These are phyloP conservation scores for Viola pubescens DNA, from an alignment of 441 rosid genomes.

Conservation along the genomic window DNA sequence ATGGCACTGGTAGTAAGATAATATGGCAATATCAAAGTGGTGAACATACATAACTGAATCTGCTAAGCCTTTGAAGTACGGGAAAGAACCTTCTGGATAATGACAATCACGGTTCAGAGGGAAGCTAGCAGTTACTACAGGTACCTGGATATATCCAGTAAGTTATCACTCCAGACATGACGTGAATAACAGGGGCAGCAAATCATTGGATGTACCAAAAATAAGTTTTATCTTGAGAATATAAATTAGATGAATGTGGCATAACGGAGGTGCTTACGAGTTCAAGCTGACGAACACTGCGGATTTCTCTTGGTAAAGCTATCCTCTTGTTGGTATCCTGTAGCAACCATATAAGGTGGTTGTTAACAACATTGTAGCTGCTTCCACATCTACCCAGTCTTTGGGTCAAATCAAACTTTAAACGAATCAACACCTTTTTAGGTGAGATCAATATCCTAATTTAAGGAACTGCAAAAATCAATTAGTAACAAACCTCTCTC, in stretches of 20 bases:
- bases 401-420: background rate
- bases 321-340: constrained; percentile 75
- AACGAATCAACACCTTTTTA: background rate
- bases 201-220: too few species aligned
- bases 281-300: constrained; percentile 73
- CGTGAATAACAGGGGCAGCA: background rate
- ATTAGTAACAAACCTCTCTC: constrained; percentile 66
- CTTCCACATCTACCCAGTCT: background rate
- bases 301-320: constrained; percentile 81
- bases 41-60: constrained; percentile 64
- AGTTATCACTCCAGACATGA: background rate
- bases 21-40: constrained; percentile 9
- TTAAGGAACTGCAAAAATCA: constrained; percentile 13
- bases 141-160: constrained; percentile 52
- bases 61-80: constrained; percentile 73
- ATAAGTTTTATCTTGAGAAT: background rate
- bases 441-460: background rate
- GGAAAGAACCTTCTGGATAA: constrained; percentile 80
- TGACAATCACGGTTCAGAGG: constrained; percentile 73
- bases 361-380: constrained; percentile 3
- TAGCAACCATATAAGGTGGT: constrained; percentile 15
- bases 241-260: constrained; percentile 9
- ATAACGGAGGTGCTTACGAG: constrained; percentile 50
- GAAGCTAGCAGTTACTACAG: constrained; percentile 86
- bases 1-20: constrained; percentile 6